Base-by-base conservation (phyloP, 805 yeast species). In the Hemisphaericaspora nanyangensis region DNA sequence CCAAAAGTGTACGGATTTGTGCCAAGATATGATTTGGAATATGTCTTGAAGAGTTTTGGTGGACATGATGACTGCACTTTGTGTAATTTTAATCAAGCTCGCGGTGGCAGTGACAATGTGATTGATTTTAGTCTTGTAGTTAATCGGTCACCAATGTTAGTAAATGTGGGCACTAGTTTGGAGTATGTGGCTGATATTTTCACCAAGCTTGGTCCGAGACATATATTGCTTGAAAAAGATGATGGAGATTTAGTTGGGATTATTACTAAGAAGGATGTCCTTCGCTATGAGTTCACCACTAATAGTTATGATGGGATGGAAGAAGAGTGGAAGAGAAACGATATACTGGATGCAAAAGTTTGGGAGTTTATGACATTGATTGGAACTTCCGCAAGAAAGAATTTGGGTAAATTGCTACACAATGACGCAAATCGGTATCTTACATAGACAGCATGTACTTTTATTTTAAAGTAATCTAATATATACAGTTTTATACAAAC, bases 231-330 rank as follows among this genome's bases (percentile, higher is more conserved):
- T 2, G 83, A 81, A 39, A 42, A 44, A 10, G 70, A 77, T 7
- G 60, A 72, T 22, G 93, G 90, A 1, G 45, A 55, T 2, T 54
- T 87, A 13, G 71, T 70, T 12, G 99, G 99, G 0, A 54, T 87
- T n/a, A 63, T 95, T 1, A 87, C 96, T 0, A 72, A 90, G 41
- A 93, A 93, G 52, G 98, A 90, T 54, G 68, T 91, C 13, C 60
- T 90, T 37, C 70, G 81, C 44, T 87, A 76, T 50, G 84, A 81
- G 47, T 54, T 61, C 41, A 43, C 46, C n/a, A 65, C 63, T 38
- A 28, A 38, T 17, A 22, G 17, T 5, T 28, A 37, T 32, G 29
- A 37, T 17, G 11, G 26, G 3, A 8, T 8, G 8, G 26, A 8
- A 12, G 12, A 30, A 48, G n/a, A 44, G 54, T 17, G 8, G 26